Evolutionary conservation across 768 basidiomycete species (phyloP).

Genomic region (Collybiopsis luxurians): DNA sequence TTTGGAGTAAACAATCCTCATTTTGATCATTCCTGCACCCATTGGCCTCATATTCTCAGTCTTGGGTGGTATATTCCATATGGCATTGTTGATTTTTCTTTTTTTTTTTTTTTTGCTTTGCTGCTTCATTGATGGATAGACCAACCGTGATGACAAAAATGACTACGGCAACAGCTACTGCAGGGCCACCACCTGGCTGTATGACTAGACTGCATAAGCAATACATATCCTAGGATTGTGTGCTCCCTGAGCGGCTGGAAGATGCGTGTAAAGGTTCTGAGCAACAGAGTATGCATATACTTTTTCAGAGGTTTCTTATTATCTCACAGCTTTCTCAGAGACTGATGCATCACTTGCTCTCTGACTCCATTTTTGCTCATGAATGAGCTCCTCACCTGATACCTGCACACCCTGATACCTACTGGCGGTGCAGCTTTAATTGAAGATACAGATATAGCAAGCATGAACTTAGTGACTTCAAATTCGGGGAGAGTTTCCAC

Average conservation of each 20-base stretch:
- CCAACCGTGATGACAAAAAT: slow-evolving; percentile 17
- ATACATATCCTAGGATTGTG: slow-evolving; percentile 81
- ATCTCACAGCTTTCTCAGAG: slow-evolving; percentile 34
- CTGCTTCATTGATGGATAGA: too few relatives aligned
- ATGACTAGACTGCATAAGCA: slow-evolving; percentile 76
- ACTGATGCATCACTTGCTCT: slow-evolving; percentile 62
- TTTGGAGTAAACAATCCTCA: slow-evolving; percentile 92
- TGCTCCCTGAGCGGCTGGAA: slow-evolving; percentile 71
- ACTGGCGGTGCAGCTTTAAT: too few relatives aligned
- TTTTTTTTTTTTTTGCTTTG: slow-evolving; percentile 3
- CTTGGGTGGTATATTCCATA: slow-evolving; percentile 53
- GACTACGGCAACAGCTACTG: slow-evolving; percentile 20
- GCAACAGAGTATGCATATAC: slow-evolving; percentile 44
- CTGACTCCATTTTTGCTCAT: slow-evolving; percentile 78
- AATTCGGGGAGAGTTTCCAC: too few relatives aligned
- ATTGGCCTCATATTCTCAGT: slow-evolving; percentile 85
- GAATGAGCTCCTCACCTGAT: slow-evolving; percentile 91
- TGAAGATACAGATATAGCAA: too few relatives aligned
- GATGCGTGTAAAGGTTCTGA: slow-evolving; percentile 49
- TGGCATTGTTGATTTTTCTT: too few relatives aligned
- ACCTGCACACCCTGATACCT: slow-evolving; percentile 86
- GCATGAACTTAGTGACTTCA: too few relatives aligned
- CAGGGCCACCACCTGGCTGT: slow-evolving; percentile 72
- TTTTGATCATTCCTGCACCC: slow-evolving; percentile 72
- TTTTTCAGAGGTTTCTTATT: slow-evolving; percentile 6